These are phyloP conservation scores for Fusarium bulbicola DNA, from an alignment of 2,329 filamentous ascomycete genomes.

Conservation along the genomic window DNA sequence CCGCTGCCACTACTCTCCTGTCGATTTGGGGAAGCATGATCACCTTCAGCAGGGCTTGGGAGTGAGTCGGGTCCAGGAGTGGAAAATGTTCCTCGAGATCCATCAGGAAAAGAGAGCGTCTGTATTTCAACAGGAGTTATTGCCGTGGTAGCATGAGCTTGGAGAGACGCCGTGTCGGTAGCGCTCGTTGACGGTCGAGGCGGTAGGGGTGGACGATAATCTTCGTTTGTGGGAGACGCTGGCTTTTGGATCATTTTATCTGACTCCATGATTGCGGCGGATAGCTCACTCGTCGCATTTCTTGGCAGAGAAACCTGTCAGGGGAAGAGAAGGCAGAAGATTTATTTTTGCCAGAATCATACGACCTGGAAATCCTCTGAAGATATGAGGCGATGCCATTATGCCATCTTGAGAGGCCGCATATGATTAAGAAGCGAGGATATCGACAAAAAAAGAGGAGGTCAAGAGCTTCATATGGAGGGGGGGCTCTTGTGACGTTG, in stretches of 20 bases:
- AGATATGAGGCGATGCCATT: constrained; percentile 35
- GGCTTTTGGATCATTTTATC: constrained; percentile 44
- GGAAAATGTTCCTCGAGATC: constrained; percentile 70
- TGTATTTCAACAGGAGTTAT: constrained; percentile 84
- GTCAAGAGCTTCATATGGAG: background rate
- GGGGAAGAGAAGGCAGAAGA: background rate
- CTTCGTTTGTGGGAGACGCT: constrained; percentile 48
- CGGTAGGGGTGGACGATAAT: constrained; percentile 64
- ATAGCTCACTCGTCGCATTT: constrained; percentile 42
- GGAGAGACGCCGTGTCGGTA: constrained; percentile 53
- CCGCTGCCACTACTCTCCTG: constrained; percentile 47
- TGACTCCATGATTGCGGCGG: constrained; percentile 28
- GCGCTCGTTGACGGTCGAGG: constrained; percentile 56
- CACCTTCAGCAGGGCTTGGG: constrained; percentile 52
- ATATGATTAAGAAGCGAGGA: constrained; percentile 8
- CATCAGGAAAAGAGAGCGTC: constrained; percentile 77
- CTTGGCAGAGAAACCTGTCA: constrained; percentile 19
- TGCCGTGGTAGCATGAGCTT: constrained; percentile 82
- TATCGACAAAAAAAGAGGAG: constrained; percentile 19
- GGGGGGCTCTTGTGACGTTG: background rate
- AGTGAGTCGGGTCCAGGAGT: constrained; percentile 48
- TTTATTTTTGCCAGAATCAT: constrained; percentile 11
- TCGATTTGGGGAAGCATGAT: constrained; percentile 51
- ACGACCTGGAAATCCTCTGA: constrained; percentile 21
- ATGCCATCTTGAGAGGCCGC: constrained; percentile 45